phyloP scores from a whole-genome alignment of 345 rosid species.

The Eucalyptus curtisii region DNA sequence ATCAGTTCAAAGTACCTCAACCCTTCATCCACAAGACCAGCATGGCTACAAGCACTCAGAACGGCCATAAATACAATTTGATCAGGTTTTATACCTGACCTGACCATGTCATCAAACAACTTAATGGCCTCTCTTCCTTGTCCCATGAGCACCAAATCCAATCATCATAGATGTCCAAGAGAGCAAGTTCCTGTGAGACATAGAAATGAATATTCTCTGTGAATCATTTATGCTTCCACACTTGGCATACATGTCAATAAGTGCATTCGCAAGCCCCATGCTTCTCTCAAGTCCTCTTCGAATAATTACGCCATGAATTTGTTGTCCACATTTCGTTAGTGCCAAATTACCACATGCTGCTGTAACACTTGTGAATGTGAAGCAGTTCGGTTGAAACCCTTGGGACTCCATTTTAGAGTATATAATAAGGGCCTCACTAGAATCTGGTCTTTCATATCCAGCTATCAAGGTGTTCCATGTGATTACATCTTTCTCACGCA shows the following conservation, averaged over 20 bases:
- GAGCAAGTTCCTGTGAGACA: slow-evolving; percentile 38
- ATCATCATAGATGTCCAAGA: slow-evolving; percentile 98
- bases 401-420: slow-evolving; percentile 51
- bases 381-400: slow-evolving; percentile 63
- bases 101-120: slow-evolving; percentile 75
- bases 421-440: slow-evolving; percentile 38
- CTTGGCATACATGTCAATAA: slow-evolving; percentile 86
- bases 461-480: slow-evolving; percentile 85
- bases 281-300: slow-evolving; percentile 46
- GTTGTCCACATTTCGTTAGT: slow-evolving; percentile 55
- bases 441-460: slow-evolving; percentile 51
- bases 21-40: slow-evolving; percentile 80
- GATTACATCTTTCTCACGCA: slow-evolving; percentile 59
- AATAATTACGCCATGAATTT: slow-evolving; percentile 66
- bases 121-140: slow-evolving; percentile 54
- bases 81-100: slow-evolving; percentile 62
- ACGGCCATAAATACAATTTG: slow-evolving; percentile 81
- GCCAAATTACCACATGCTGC: slow-evolving; percentile 80
- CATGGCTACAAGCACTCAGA: slow-evolving; percentile 78
- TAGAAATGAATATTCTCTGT: slow-evolving; percentile 33
- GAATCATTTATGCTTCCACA: slow-evolving; percentile 67
- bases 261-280: slow-evolving; percentile 53
- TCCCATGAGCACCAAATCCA: slow-evolving; percentile 87
- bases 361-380: slow-evolving; percentile 59
- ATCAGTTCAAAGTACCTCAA: slow-evolving; percentile 53